Conservation (phyloP, 139 green algal genomes). For the Zygnema cylindricum region DNA sequence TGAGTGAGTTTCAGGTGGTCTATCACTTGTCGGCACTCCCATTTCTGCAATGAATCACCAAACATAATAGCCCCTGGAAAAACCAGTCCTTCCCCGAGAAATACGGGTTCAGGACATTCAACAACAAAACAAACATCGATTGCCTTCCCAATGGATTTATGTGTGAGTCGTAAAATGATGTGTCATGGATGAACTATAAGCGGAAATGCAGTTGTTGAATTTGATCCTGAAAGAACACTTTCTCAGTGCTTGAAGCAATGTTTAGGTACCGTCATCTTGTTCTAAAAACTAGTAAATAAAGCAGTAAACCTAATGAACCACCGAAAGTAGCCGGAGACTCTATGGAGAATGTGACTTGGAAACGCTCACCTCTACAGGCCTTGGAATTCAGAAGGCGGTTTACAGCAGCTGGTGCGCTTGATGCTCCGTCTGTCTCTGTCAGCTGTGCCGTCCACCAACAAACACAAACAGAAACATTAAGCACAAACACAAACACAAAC, state of each 20-base stretch:
- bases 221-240: too few relatives aligned
- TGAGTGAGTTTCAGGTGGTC: conserved; percentile 55
- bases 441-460: conserved; percentile 39
- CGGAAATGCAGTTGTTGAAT: too few relatives aligned
- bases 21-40: conserved; percentile 46
- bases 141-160: background rate
- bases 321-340: too few relatives aligned
- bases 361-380: conserved; percentile 40
- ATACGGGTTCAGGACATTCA: background rate
- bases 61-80: conserved; percentile 54
- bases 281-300: too few relatives aligned
- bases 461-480: too few relatives aligned
- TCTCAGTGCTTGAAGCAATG: too few relatives aligned
- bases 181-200: too few relatives aligned
- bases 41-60: conserved; percentile 39
- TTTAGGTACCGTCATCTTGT: too few relatives aligned
- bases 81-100: background rate
- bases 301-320: too few relatives aligned
- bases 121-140: background rate
- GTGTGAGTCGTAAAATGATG: background rate
- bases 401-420: conserved; percentile 19
- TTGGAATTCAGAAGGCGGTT: conserved; percentile 55
- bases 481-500: too few relatives aligned
- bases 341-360: too few relatives aligned
- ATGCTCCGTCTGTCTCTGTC: conserved; percentile 44